Percentiles rank a stretch among this genome's conserved stretches.
Evolutionary conservation across 1,139 yeast genomes (phyloP).

Genomic region (Debaryomyces coudertii): DNA sequence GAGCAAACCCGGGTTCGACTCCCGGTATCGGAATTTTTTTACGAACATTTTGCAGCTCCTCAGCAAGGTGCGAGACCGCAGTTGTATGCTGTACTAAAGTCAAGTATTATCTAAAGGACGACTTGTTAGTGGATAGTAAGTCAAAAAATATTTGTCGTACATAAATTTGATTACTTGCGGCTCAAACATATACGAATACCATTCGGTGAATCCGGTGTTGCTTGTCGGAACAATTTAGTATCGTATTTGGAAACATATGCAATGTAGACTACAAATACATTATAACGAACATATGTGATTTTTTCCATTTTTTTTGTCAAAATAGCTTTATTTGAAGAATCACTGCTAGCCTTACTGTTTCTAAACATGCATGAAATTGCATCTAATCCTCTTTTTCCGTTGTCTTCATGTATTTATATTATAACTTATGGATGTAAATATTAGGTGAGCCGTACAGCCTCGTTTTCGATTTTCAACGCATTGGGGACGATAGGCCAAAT

Average conservation of each 20-base stretch:
- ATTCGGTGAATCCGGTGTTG: not conserved
- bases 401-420: too few relatives aligned
- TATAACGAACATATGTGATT: too few relatives aligned
- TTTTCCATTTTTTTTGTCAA: too few relatives aligned
- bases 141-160: not conserved
- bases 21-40: constrained; percentile 68
- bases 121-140: not conserved
- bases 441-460: too few relatives aligned
- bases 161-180: not conserved
- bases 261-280: too few relatives aligned
- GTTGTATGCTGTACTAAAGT: not conserved
- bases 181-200: not conserved
- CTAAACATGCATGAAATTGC: too few relatives aligned
- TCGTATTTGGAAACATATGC: not conserved
- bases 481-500: not conserved
- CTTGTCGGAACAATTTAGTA: too few relatives aligned
- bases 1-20: constrained; percentile 84
- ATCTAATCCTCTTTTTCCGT: too few relatives aligned
- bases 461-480: not conserved
- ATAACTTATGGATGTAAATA: too few relatives aligned
- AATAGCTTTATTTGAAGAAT: too few relatives aligned
- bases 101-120: not conserved
- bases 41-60: not conserved
- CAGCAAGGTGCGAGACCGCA: not conserved
- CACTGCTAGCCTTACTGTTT: too few relatives aligned